Evolutionary conservation across 805 yeast species (phyloP), one percentile per base, ranked within the genome.

Genomic region (Ogataea pini): DNA sequence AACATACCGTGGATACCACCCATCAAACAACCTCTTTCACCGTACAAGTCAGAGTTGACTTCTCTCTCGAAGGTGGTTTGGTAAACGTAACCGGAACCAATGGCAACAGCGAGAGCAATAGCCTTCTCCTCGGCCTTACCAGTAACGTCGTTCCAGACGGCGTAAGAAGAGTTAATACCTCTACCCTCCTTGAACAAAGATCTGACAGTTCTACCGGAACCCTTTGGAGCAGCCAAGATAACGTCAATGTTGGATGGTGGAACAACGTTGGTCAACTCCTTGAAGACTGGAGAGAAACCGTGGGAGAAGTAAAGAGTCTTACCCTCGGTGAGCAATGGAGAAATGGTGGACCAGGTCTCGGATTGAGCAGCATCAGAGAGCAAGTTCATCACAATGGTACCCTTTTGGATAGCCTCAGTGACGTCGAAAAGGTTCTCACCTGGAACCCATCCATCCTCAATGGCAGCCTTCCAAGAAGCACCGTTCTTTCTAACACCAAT

Each of bases 1-100:
- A 94, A 94, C 98, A 94, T 94, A 84, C 99, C 99, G 82, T 94
- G 99, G 81, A 94, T 92, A 84, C 98, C 98, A 74, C 98, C 99
- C 99, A 92, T 94, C 65, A 94, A 82, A 80, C 98, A 94, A 72
- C 99, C 99, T 83, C 99, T 89, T 84, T 94, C 99, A 79, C 99
- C 99, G 81, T 94, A 94, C 71, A 94, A 81, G 75, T 94, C 99
- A 59, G 98, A 91, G 89, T 87, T 89, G 70, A 94, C 99, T 80
- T 94, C 99, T 79, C 85, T 90, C 81, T 95, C 97, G 70, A 95
- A 95, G 61, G 99, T 94, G 78, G 99, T 94, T 81, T 94, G 89
- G 89, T 94, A 94, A 65, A 94, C 97, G 87, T 94, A 94, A 75
- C 99, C 99, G 56, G 98, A 91, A 75, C 99, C 99, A 70, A 94